Conservation (phyloP, 1,284 basidiomycete species). For the Neotropicomus parvogracilis region DNA sequence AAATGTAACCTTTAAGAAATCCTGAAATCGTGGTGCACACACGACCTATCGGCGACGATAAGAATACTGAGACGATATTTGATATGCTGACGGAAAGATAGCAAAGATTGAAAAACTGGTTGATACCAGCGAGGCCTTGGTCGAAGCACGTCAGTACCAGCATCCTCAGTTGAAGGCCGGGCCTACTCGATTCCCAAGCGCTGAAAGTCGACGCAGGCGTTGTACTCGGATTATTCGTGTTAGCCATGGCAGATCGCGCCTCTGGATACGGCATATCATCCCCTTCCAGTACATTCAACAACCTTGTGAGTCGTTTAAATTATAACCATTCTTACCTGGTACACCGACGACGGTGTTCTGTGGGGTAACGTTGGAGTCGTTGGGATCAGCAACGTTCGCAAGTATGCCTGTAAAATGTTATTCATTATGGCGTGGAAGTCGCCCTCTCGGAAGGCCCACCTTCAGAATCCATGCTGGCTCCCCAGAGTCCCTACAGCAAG, state of each 20-base stretch:
- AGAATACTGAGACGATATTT: too few species aligned
- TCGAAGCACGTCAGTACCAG: too few species aligned
- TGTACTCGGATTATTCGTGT: conserved; percentile 63
- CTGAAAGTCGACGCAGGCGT: conserved; percentile 63
- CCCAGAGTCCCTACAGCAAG: not conserved
- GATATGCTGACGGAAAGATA: too few species aligned
- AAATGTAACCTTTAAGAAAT: too few species aligned
- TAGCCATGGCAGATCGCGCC: conserved; percentile 54
- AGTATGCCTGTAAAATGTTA: conserved; percentile 14
- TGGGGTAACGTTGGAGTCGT: conserved; percentile 64
- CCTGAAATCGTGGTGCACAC: too few species aligned
- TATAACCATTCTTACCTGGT: conserved; percentile 24
- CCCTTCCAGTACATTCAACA: conserved; percentile 27
- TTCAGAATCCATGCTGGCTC: not conserved
- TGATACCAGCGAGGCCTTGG: too few species aligned
- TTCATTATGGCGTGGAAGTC: too few species aligned
- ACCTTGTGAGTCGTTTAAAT: too few species aligned
- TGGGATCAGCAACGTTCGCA: conserved; percentile 37
- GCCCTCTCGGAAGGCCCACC: too few species aligned
- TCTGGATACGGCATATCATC: conserved; percentile 46
- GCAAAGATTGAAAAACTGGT: too few species aligned
- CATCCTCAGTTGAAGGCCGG: too few species aligned
- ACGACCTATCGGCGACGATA: too few species aligned
- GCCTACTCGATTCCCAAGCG: conserved; percentile 56
- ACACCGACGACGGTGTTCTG: conserved; percentile 40